These are phyloP conservation scores for Pyrenophora graminea DNA, from an alignment of 2,329 filamentous ascomycete species.

Conservation along the genomic window DNA sequence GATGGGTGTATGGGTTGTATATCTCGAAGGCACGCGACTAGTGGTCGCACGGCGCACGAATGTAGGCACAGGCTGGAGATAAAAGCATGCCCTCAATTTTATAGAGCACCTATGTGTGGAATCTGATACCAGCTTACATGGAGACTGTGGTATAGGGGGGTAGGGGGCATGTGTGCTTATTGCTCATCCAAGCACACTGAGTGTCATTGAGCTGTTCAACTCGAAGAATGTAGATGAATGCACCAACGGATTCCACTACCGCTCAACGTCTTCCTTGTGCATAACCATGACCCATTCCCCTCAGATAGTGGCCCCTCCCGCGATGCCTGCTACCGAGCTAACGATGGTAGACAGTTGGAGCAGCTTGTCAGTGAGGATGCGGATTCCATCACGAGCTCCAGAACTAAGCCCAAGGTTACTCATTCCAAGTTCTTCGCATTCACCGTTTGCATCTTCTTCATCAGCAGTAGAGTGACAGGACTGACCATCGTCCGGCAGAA, in stretches of 20 bases:
- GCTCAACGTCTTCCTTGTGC: neutral
- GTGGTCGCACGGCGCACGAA: neutral
- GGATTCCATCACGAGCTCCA: slow-evolving; percentile 25
- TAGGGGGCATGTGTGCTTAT: no score
- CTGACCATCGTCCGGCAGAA: slow-evolving; percentile 36
- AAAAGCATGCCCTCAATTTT: neutral
- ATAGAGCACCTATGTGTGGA: neutral
- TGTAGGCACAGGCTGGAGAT: neutral
- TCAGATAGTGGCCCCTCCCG: slow-evolving; percentile 10
- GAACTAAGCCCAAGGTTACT: slow-evolving; percentile 6
- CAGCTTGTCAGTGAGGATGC: slow-evolving; percentile 27
- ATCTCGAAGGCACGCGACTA: neutral
- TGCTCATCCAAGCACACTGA: no score
- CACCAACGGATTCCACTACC: no score
- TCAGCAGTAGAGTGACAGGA: slow-evolving; percentile 9
- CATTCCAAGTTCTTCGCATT: slow-evolving; percentile 14
- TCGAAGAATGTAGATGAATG: no score
- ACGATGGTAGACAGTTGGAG: slow-evolving; percentile 36
- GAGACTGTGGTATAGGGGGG: no score
- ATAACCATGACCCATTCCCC: neutral
- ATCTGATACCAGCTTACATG: neutral
- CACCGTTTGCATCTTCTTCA: neutral
- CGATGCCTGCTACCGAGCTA: slow-evolving; percentile 13
- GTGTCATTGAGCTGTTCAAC: no score
- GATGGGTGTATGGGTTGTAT: neutral